Evolutionary conservation across 306 rosid genomes (phyloP), one percentile per base, ranked within the genome.

Genomic region (Medicago lupulina): DNA sequence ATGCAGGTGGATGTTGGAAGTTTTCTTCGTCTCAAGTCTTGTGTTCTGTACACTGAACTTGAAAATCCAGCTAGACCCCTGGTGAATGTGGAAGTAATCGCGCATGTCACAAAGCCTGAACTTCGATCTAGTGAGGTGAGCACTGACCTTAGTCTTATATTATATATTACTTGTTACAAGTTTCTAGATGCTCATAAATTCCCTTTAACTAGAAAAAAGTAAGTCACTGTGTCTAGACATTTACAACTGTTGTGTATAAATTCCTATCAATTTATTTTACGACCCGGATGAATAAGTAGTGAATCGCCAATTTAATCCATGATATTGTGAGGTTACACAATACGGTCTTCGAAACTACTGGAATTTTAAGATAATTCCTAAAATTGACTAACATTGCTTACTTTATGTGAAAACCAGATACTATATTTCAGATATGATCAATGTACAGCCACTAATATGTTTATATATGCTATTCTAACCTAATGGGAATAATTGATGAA

Each of bases 1-100:
- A 66, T 86, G 85, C 87, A 92, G 98, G 98, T 92, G 73, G 98
- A 92, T 55, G 92, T 92, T 77, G 98, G 98, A 69, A 87, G 89
- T 73, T 92, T 84, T 80, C 98, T 92, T 61, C 92, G 98, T 61
- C 79, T 92, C 80, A 92, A 90, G 79, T 87, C 96, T 11, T 90
- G 94, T 80, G 91, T 92, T 74, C 86, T 90, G 70, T 90, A 86
- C 87, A 92, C 98, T 6, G 90, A 92, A 79, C 91, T 80, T 71
- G 89, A 86, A 58, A 83, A 86, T 50, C 80, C 79, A 23, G 64
- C 78, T 46, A 84, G 79, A 58, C 92, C 94, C 49, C 84, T 90
- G 64, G 87, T 92, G 78, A 90, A 92, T 62, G 89, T 88, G 76
- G 97, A 92, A 85, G 96, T 90, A 73, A 72, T 86, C 74, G 97